These are phyloP conservation scores for Aspergillus spinulosporus DNA, from an alignment of 2,329 filamentous ascomycete species.

Conservation along the genomic window DNA sequence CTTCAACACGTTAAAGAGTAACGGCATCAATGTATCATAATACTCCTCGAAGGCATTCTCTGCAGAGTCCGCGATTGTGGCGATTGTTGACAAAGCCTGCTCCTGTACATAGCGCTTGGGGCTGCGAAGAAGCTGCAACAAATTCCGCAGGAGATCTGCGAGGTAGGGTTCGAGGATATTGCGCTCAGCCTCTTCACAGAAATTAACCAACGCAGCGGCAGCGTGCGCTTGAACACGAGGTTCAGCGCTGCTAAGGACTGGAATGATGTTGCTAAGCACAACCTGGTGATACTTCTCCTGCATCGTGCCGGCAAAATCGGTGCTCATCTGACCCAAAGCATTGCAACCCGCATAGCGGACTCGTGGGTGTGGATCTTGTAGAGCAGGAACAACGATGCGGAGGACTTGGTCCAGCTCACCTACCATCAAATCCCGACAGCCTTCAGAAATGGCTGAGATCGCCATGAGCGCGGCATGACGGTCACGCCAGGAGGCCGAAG, in stretches of 20 bases:
- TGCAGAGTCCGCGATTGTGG: conserved; percentile 97
- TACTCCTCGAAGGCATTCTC: conserved; percentile 94
- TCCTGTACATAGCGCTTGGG: conserved; percentile 96
- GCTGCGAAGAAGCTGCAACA: conserved; percentile 85
- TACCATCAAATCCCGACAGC: conserved; percentile 93
- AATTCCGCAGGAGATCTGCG: conserved; percentile 77
- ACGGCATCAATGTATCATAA: conserved; percentile 93
- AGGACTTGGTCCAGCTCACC: conserved; percentile 91
- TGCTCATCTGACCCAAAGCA: conserved; percentile 99
- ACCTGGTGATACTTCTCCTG: conserved; percentile 90
- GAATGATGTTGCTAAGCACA: conserved; percentile 87
- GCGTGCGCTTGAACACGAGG: conserved; percentile 95
- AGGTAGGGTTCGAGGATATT: conserved; percentile 88
- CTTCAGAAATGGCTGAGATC: conserved; percentile 96
- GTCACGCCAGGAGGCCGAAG: conserved; percentile 89
- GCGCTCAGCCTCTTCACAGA: conserved; percentile 97
- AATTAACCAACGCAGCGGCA: conserved; percentile 96
- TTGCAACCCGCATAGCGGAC: conserved; percentile 98
- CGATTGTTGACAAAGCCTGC: conserved; percentile 95
- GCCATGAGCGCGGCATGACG: conserved; percentile 97
- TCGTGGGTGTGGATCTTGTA: conserved; percentile 86
- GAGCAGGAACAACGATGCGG: conserved; percentile 87
- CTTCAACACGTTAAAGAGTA: conserved; percentile 84
- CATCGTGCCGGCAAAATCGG: conserved; percentile 97
- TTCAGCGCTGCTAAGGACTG: conserved; percentile 84